These are phyloP conservation scores for Parafenestella ontariensis DNA, from an alignment of 2,329 filamentous ascomycete genomes.

Conservation along the genomic window DNA sequence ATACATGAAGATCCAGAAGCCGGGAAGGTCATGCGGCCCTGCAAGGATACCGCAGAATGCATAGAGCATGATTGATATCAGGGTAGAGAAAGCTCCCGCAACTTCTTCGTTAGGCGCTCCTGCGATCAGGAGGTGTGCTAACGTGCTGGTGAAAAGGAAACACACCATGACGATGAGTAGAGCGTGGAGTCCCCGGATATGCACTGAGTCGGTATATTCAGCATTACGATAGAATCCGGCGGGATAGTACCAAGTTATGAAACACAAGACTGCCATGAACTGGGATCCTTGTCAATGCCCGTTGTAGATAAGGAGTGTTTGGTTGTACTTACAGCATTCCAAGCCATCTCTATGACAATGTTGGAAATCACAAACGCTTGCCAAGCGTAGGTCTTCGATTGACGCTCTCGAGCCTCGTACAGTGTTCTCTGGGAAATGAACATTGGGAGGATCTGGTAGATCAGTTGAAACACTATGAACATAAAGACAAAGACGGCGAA, in stretches of 20 bases:
- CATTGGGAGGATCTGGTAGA: constrained; percentile 61
- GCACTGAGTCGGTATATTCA: constrained; percentile 60
- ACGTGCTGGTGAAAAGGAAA: constrained; percentile 69
- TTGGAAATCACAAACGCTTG: constrained; percentile 74
- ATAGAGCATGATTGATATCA: constrained; percentile 64
- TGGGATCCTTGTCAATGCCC: constrained; percentile 32
- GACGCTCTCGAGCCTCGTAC: constrained; percentile 66
- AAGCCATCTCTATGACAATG: constrained; percentile 69
- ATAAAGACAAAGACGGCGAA: constrained; percentile 61
- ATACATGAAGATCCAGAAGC: constrained; percentile 84
- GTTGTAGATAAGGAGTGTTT: constrained; percentile 51
- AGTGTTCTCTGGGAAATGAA: constrained; percentile 64
- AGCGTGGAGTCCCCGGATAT: constrained; percentile 72
- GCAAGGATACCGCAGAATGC: constrained; percentile 65
- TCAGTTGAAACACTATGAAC: constrained; percentile 50
- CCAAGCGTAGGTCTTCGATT: constrained; percentile 77
- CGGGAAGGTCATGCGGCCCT: constrained; percentile 63
- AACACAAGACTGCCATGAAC: constrained; percentile 60
- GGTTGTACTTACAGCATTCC: constrained; percentile 63
- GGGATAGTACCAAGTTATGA: constrained; percentile 64
- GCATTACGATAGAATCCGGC: constrained; percentile 76
- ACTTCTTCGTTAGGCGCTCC: constrained; percentile 73
- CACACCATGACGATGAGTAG: constrained; percentile 67
- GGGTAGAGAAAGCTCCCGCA: constrained; percentile 65
- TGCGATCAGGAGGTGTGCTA: constrained; percentile 76